Conservation (phyloP, 306 rosid species). For the Glycine latifolia region DNA sequence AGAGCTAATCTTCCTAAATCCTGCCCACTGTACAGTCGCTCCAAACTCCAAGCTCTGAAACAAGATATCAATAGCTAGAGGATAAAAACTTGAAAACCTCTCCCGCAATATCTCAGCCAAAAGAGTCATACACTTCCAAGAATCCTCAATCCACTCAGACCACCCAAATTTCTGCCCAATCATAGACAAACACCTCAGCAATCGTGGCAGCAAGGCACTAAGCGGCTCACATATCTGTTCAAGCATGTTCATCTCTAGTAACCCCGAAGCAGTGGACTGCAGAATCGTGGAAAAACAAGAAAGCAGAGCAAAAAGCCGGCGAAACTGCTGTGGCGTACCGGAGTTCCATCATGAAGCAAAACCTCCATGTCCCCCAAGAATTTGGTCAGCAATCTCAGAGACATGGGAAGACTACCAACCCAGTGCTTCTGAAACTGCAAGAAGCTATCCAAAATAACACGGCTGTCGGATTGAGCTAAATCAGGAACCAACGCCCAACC, state of each 20-base stretch:
- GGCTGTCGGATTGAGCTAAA: no score
- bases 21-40: constrained; percentile 46
- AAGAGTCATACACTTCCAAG: constrained; percentile 93
- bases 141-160: constrained; percentile 90
- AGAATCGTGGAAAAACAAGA: no score
- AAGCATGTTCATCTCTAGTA: constrained; percentile 80
- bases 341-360: no score
- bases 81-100: constrained; percentile 74
- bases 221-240: constrained; percentile 87
- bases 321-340: no score
- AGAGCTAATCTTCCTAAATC: constrained; percentile 64
- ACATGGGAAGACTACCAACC: no score
- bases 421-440: no score
- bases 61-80: constrained; percentile 73
- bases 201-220: constrained; percentile 66
- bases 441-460: no score
- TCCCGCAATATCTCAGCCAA: constrained; percentile 88
- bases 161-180: constrained; percentile 92
- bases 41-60: constrained; percentile 75
- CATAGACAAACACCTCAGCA: constrained; percentile 80
- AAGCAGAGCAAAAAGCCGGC: no score
- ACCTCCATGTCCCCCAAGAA: no score
- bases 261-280: no score
- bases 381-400: no score
- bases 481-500: constrained; percentile 98